phyloP scores from a whole-genome alignment of 2,329 filamentous ascomycete species.

The Balansia obtecta region DNA sequence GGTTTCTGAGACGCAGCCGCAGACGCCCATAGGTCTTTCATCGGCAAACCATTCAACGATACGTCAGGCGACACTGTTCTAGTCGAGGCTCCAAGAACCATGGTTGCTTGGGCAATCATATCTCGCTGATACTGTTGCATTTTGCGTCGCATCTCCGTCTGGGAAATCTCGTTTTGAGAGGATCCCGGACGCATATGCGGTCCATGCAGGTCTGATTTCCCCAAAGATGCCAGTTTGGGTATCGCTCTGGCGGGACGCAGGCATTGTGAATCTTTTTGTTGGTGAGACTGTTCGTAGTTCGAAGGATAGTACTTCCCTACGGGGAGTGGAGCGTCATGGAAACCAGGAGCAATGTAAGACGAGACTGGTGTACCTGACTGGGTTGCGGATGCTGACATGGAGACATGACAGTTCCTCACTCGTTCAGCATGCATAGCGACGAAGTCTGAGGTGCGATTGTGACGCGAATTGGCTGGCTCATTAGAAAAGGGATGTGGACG shows the following conservation, averaged over 20 bases:
- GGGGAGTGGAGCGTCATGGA: conserved; percentile 34
- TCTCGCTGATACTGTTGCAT: conserved; percentile 48
- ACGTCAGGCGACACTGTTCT: conserved; percentile 16
- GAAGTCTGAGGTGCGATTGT: conserved; percentile 21
- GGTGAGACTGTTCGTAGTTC: conserved; percentile 37
- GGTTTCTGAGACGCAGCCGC: conserved; percentile 33
- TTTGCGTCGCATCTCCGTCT: conserved; percentile 35
- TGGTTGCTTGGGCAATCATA: conserved; percentile 45
- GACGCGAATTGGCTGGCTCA: conserved; percentile 26
- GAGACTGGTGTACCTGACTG: conserved; percentile 31
- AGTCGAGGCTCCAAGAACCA: conserved; percentile 24
- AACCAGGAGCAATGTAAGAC: conserved; percentile 38
- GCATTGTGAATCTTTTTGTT: conserved; percentile 7
- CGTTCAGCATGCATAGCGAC: conserved; percentile 15
- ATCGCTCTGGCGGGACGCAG: conserved; percentile 11
- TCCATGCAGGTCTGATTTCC: conserved; percentile 24
- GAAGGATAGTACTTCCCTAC: conserved; percentile 53
- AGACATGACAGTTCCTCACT: conserved; percentile 9
- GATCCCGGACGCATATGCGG: conserved; percentile 8
- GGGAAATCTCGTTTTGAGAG: conserved; percentile 10
- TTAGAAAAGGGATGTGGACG: conserved; percentile 39
- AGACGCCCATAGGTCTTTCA: conserved; percentile 26
- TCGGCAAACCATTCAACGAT: conserved; percentile 21
- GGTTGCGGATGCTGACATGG: conserved; percentile 11
- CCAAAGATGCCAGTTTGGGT: conserved; percentile 16